These are phyloP conservation scores for Coniosporium tulheliwenetii DNA, from an alignment of 2,329 filamentous ascomycete species.

Conservation along the genomic window DNA sequence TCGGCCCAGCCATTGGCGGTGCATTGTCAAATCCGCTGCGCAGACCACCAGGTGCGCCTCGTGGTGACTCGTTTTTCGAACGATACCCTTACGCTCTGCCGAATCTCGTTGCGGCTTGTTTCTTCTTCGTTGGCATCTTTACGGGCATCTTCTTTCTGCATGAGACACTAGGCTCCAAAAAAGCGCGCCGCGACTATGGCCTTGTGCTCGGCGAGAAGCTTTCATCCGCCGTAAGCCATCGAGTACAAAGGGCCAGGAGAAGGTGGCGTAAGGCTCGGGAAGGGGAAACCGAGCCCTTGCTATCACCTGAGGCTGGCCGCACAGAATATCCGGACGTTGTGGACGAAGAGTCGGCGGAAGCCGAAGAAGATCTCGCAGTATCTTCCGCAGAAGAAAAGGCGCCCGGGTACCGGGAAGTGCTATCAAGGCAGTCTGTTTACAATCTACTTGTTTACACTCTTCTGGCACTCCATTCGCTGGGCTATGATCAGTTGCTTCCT, in stretches of 20 bases:
- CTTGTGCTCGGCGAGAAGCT: constrained; percentile 56
- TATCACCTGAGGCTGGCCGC: constrained; percentile 3
- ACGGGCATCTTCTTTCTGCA: constrained; percentile 64
- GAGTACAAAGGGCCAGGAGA: constrained; percentile 6
- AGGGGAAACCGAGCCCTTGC: constrained; percentile 15
- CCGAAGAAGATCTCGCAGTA: no score
- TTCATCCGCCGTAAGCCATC: constrained; percentile 12
- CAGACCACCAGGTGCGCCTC: constrained; percentile 56
- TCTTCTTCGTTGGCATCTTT: constrained; percentile 65
- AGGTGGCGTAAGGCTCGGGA: constrained; percentile 2
- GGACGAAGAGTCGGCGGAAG: not conserved
- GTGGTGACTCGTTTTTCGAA: constrained; percentile 48
- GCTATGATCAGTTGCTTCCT: constrained; percentile 76
- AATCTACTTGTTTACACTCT: constrained; percentile 67
- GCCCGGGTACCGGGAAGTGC: constrained; percentile 44
- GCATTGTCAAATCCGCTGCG: constrained; percentile 68
- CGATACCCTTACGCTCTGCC: constrained; percentile 71
- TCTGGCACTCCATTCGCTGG: constrained; percentile 65
- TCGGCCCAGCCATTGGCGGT: constrained; percentile 78
- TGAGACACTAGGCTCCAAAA: constrained; percentile 68
- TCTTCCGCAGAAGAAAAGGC: not conserved
- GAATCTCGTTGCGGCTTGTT: constrained; percentile 58
- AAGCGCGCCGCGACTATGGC: constrained; percentile 57
- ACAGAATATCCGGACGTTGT: not conserved
- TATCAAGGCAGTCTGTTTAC: constrained; percentile 57